Base-by-base conservation (phyloP, 768 basidiomycete genomes). In the Lactarius akahatsu region DNA sequence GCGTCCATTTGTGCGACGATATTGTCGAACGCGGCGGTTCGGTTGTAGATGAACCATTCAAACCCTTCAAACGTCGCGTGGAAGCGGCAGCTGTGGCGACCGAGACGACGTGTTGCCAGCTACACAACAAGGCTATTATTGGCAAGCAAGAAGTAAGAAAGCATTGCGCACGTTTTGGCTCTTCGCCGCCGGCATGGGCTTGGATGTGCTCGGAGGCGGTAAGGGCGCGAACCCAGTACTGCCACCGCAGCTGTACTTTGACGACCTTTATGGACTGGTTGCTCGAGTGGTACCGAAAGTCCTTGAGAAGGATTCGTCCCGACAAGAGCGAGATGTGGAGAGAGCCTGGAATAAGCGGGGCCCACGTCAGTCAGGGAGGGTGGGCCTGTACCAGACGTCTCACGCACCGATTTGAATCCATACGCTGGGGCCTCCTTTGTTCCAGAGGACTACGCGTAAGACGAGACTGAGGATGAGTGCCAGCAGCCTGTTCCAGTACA, bases 31-130 rank as follows among this genome's bases (percentile, higher is more conserved):
- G 94, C 88, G 4, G 92, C 85, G 3, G 93, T 96, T 57, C 87
- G 82, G 77, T 98, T 98, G 77, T 92, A 97, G 50, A 98, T 72
- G 75, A 93, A 93, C 89, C 92, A 95, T 75, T 98, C 95, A 54
- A 95, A 81, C 20, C 96, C 96, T 71, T 96, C 86, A 3, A 92
- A 71, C 8, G 87, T 87, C 34, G 95, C 73, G 62, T 91, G 88
- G 36, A 98, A 85, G 45, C 96, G 88, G 72, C 94, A 96, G 16
- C 13, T n/a, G 68, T 15, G 89, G 85, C 64, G 84, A 80, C 28
- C 82, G 73, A 16, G 69, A 52, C 26, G 64, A 52, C 20, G 64
- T 64, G 36, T 59, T 45, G 30, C 73, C 70, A 28, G 61, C 76
- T 74, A 59, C 5, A 52, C 74, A 26, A 16, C 10, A 11, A 50